Conservation (phyloP, 2,329 filamentous ascomycete species). For the Hypoxylon sp. region DNA sequence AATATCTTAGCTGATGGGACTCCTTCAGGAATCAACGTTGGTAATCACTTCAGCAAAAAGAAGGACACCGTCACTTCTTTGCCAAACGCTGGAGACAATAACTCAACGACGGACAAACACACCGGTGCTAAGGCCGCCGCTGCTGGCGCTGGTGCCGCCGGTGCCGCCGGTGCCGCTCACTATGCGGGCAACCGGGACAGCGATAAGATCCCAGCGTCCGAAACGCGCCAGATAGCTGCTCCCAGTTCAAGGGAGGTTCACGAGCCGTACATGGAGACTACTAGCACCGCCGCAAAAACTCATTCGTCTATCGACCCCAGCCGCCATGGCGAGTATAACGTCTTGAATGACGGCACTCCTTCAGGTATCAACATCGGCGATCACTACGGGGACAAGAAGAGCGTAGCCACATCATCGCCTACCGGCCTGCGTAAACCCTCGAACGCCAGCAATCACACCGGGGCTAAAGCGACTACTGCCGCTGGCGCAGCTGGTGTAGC, state of each 20-base stretch:
- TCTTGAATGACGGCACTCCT: slow-evolving; percentile 2
- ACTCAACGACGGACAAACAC: slow-evolving; percentile 10
- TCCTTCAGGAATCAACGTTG: slow-evolving; percentile 40
- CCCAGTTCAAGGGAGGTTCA: not conserved
- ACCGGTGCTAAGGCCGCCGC: slow-evolving; percentile 20
- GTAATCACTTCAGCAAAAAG: slow-evolving; percentile 4
- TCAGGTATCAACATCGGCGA: slow-evolving; percentile 9
- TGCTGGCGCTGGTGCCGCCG: slow-evolving; percentile 19
- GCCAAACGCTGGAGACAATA: not conserved
- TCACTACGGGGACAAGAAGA: not conserved
- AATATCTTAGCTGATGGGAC: slow-evolving; percentile 44
- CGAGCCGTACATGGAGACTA: slow-evolving; percentile 6
- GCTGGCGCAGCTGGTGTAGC: slow-evolving; percentile 17
- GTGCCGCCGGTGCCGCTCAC: slow-evolving; percentile 12
- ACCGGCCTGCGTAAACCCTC: not conserved
- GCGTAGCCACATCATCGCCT: not conserved
- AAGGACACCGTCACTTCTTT: not conserved
- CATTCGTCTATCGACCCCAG: not conserved
- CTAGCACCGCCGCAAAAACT: not conserved
- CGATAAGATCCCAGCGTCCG: slow-evolving; percentile 4
- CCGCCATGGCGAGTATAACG: not conserved
- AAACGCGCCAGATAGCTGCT: not conserved
- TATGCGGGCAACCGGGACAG: slow-evolving; percentile 9
- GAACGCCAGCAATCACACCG: slow-evolving; percentile 1
- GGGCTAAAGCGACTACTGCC: slow-evolving; percentile 11